Evolutionary conservation across 345 rosid species (phyloP).

Genomic region (Crucihimalaya himalaica): DNA sequence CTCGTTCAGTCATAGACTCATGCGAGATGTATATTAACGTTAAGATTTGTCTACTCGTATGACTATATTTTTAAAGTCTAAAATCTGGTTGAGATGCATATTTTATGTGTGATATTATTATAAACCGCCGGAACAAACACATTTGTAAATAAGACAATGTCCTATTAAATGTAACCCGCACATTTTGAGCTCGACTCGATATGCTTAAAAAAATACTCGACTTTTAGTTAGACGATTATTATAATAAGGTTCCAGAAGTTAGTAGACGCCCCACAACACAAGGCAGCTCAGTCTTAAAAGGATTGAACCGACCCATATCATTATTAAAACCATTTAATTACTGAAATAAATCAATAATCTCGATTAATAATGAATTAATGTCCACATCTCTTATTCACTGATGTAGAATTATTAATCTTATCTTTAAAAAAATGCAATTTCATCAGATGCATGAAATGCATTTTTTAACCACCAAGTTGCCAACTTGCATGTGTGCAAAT

Average conservation of each 20-base stretch:
- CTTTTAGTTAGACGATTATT: not conserved
- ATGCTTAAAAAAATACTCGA: not conserved
- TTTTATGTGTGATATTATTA: conserved; percentile 5
- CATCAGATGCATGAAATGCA: conserved; percentile 38
- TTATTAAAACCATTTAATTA: not conserved
- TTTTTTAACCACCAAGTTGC: conserved; percentile 38
- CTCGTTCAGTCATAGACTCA: not conserved
- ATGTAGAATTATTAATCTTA: conserved; percentile 18
- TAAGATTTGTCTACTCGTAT: not conserved
- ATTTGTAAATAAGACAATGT: not conserved
- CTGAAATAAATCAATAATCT: conserved; percentile 1
- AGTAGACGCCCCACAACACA: conserved; percentile 22
- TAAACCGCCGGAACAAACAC: conserved; percentile 11
- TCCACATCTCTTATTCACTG: conserved; percentile 15
- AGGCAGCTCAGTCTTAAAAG: conserved; percentile 25
- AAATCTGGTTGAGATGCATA: conserved; percentile 19
- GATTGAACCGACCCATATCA: conserved; percentile 21
- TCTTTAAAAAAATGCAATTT: conserved; percentile 18
- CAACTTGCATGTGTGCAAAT: conserved; percentile 44
- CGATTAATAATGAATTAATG: not conserved
- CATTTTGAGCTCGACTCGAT: not conserved
- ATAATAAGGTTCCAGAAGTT: conserved; percentile 1
- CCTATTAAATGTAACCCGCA: not conserved
- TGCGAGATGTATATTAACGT: not conserved
- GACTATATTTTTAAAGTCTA: not conserved